Evolutionary conservation across 2,329 filamentous ascomycete genomes (phyloP), one percentile per base, ranked within the genome.

Genomic region (Exophiala sp.): DNA sequence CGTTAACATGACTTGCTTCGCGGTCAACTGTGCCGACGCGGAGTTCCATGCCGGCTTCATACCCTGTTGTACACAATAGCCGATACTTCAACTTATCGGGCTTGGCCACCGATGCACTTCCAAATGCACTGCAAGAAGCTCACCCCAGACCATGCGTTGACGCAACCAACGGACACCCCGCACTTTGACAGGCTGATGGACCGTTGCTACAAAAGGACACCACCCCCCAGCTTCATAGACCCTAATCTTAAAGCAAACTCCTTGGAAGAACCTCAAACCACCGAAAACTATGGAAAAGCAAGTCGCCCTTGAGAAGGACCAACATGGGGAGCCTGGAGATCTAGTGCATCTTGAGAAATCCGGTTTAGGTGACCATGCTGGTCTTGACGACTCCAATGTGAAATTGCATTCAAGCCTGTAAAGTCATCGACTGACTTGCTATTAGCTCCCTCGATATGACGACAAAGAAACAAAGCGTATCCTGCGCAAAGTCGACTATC

Each of bases 401-500:
- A 4, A 10, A 18, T 18, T 9, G 21, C 11, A 18, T 18, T 20
- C 7, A 14, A 5, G n/a, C 39, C 18, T 14, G 14, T n/a, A 14
- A 40, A 16, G 14, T 14, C 18, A 14, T 9, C 14, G 14, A 21
- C 20, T 42, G 43, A 46, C 43, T 3, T 16, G 16, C 33, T 3
- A 33, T 14, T 16, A 52, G 43, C 44, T 54, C 9, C 51, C 51
- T 11, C 24, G 45, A 44, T 57, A 57, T 16, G 54, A 57, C 33
- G 54, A 53, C 41, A 54, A 53, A 38, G 54, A 57, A 34, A 57
- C 50, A 11, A 49, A 21, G 32, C 34, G 33, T 8, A 50, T 76
- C 6, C 58, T 76, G 10, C 66, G 73, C 35, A 78, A 75, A 53
- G 63, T 78, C 39, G 75, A 78, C 54, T 62, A 66, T 35, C 66